Evolutionary conservation across 179 eudicot genomes (phyloP).

Genomic region (Spinacia oleracea): DNA sequence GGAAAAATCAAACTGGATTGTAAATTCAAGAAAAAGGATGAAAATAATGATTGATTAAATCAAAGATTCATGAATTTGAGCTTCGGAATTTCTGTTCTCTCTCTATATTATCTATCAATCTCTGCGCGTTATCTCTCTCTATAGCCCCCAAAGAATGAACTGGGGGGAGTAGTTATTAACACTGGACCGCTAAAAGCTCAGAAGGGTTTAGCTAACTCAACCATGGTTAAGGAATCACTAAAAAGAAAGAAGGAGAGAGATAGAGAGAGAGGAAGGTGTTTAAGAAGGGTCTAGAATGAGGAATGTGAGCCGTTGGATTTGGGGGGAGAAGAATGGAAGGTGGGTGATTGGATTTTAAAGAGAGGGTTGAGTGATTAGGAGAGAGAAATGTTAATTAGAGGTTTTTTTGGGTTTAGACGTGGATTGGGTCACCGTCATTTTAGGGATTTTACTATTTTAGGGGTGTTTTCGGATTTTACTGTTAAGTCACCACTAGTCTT

Average conservation of each 20-base stretch:
- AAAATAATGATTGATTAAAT: not conserved
- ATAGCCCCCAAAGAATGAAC: not conserved
- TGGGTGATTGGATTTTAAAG: conserved; percentile 12
- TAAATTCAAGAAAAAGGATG: conserved; percentile 14
- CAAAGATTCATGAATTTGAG: too few species aligned
- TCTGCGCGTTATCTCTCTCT: not conserved
- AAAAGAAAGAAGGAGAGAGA: too few species aligned
- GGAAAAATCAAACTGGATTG: not conserved
- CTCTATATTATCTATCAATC: too few species aligned
- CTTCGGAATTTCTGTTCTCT: not conserved
- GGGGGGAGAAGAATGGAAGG: conserved; percentile 24
- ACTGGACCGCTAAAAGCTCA: conserved; percentile 19
- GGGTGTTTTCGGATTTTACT: not conserved
- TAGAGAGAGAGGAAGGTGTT: too few species aligned
- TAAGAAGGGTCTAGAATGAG: conserved; percentile 40
- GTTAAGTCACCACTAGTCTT: too few species aligned
- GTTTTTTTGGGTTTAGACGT: conserved; percentile 10
- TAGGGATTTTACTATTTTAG: not conserved
- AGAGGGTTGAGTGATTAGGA: conserved; percentile 38
- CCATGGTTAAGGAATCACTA: conserved; percentile 13
- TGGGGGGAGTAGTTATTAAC: not conserved
- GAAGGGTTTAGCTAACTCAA: conserved; percentile 20
- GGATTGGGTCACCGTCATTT: conserved; percentile 31
- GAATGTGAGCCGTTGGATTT: conserved; percentile 22
- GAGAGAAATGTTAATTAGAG: conserved; percentile 21